These are phyloP conservation scores for Fraxinus nigra DNA, from an alignment of 305 asterid genomes.

Conservation along the genomic window DNA sequence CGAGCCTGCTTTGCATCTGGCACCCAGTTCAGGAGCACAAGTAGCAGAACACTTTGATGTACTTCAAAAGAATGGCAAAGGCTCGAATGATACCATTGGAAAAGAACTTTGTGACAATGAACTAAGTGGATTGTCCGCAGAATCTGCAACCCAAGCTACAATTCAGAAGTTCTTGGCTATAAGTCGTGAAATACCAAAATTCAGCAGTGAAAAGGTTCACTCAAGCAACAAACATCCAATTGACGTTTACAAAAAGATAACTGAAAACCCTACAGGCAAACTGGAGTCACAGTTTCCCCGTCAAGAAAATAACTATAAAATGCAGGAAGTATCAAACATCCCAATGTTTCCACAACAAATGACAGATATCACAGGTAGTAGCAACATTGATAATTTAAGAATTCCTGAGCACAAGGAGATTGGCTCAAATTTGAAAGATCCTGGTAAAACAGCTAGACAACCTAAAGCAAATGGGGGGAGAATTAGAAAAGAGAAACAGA, in stretches of 20 bases:
- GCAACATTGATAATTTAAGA: slow-evolving; percentile 38
- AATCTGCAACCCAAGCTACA: slow-evolving; percentile 57
- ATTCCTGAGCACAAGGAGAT: slow-evolving; percentile 43
- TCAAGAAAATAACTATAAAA: slow-evolving; percentile 33
- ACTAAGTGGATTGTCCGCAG: slow-evolving; percentile 63
- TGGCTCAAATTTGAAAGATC: slow-evolving; percentile 44
- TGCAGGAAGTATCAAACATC: slow-evolving; percentile 38
- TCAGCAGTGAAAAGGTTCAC: slow-evolving; percentile 34
- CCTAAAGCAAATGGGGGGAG: slow-evolving; percentile 47
- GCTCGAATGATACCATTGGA: slow-evolving; percentile 22
- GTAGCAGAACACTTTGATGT: slow-evolving; percentile 26
- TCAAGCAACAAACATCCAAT: slow-evolving; percentile 37
- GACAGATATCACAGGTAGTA: slow-evolving; percentile 50
- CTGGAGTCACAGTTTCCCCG: slow-evolving; percentile 23
- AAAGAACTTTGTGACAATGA: slow-evolving; percentile 43
- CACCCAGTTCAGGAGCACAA: slow-evolving; percentile 35
- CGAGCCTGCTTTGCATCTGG: slow-evolving; percentile 27
- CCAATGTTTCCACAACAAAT: slow-evolving; percentile 32
- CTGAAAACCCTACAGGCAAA: slow-evolving; percentile 30
- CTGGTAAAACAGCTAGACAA: slow-evolving; percentile 36
- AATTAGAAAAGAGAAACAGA: slow-evolving; percentile 55
- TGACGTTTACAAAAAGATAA: slow-evolving; percentile 26
- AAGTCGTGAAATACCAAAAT: slow-evolving; percentile 29
- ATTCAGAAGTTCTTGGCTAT: slow-evolving; percentile 31
- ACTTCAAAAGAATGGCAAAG: slow-evolving; percentile 31